Base-by-base conservation (phyloP, 2,329 filamentous ascomycete genomes). In the Sporothrix pseudoabietina region DNA sequence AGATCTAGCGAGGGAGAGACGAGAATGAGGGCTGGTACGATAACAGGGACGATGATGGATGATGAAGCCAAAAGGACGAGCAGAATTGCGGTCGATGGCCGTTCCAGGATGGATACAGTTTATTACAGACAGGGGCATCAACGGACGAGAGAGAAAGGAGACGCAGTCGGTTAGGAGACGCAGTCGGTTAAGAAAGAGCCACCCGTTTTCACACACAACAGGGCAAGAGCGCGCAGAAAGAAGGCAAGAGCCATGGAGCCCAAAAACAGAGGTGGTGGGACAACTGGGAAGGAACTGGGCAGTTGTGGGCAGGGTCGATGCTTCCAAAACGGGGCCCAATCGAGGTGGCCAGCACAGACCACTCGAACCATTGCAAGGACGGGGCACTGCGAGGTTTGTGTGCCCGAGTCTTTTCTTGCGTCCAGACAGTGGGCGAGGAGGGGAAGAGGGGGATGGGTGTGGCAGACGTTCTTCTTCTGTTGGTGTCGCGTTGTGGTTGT, bases 401-500 rank as follows among this genome's bases (percentile, higher is more conserved):
- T 66, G 39, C 61, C 61, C 61, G 39, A 66, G 35, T 30, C 22
- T 55, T 22, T 55, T 30, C 26, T 55, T 30, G 52, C 9, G 44
- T 49, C 14, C 14, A 39, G 1, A 26, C 26, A 16, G 26, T 59
- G 55, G 26, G 14, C 12, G 6, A 35, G 61, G 61, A 59, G 49
- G 30, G 59, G 59, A 57, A 57, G n/a, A 10, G 49, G 49, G 52
- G 69, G 19, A 39, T 61, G 71, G 71, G 71, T 66, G 57, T 44
- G 9, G 16, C 49, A 26, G 57, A 41, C 30, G 22, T 41, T 47
- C 19, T 65, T 39, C 10, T 22, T 44, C 19, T 57, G 39, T 44
- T 71, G 70, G 65, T 70, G 70, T 74, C 73, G 72, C 49, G 70
- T 70, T 65, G 57, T 72, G 70, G 72, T 44, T 71, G 72, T 74